These are phyloP conservation scores for Aphanomyces cochlioides DNA, from an alignment of 352 stramenopile genomes.

Conservation along the genomic window DNA sequence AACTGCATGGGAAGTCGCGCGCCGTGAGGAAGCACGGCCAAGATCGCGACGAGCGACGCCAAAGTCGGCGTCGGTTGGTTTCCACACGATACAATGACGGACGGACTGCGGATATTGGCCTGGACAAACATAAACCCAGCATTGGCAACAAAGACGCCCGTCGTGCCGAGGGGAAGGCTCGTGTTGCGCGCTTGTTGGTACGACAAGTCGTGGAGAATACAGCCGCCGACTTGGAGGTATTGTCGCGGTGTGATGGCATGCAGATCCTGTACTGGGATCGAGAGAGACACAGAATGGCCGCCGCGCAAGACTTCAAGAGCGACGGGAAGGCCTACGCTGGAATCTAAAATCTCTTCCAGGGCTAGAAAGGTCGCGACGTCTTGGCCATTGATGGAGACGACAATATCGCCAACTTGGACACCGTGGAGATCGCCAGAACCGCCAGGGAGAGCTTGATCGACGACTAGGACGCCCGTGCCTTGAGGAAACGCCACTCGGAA, in stretches of 20 bases:
- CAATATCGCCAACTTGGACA: slow-evolving; percentile 81
- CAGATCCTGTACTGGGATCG: slow-evolving; percentile 43
- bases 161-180: slow-evolving; percentile 56
- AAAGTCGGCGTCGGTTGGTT: slow-evolving; percentile 77
- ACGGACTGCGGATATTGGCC: slow-evolving; percentile 70
- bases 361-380: slow-evolving; percentile 78
- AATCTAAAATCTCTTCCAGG: slow-evolving; percentile 75
- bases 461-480: slow-evolving; percentile 87
- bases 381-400: slow-evolving; percentile 71
- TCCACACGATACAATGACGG: slow-evolving; percentile 82
- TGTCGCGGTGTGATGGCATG: slow-evolving; percentile 74
- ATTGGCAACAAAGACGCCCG: slow-evolving; percentile 73
- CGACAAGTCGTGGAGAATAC: slow-evolving; percentile 82
- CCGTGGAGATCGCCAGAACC: slow-evolving; percentile 60
- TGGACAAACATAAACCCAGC: slow-evolving; percentile 89
- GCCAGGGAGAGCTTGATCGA: slow-evolving; percentile 79
- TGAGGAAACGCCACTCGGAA: slow-evolving; percentile 65
- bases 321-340: slow-evolving; percentile 58
- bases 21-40: slow-evolving; percentile 67
- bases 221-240: slow-evolving; percentile 80
- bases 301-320: slow-evolving; percentile 72
- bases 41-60: slow-evolving; percentile 71
- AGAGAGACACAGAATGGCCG: slow-evolving; percentile 43
- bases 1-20: slow-evolving; percentile 77
- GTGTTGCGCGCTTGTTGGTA: slow-evolving; percentile 86